A percentile compares a stretch with the other conserved stretches of the same genome.
These are phyloP conservation scores for Eudorina sp. DNA, from an alignment of 139 green algal species.

Conservation along the genomic window DNA sequence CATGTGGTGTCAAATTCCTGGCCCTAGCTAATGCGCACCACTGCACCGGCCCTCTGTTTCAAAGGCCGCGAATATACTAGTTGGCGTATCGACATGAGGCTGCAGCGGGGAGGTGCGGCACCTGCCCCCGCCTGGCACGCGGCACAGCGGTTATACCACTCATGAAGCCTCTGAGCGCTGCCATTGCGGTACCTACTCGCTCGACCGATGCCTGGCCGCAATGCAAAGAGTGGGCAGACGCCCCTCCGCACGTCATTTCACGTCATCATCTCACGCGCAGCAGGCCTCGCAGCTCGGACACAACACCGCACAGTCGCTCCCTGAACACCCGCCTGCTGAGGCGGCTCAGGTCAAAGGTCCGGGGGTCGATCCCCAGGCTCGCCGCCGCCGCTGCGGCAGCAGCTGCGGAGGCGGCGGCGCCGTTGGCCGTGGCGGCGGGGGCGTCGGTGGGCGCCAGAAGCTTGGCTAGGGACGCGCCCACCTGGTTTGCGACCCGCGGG, in stretches of 20 bases:
- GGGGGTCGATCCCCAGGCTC: not conserved
- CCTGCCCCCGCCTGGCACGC: too few species aligned
- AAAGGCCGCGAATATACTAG: too few species aligned
- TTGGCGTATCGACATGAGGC: too few species aligned
- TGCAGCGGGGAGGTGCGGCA: too few species aligned
- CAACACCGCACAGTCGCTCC: slow-evolving; percentile 35
- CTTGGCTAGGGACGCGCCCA: not conserved
- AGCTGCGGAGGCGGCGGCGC: not conserved
- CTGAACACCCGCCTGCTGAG: slow-evolving; percentile 31
- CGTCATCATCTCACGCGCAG: slow-evolving; percentile 15
- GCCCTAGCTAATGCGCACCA: too few species aligned
- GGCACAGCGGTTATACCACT: too few species aligned
- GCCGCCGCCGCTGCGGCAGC: not conserved
- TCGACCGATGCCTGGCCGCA: too few species aligned
- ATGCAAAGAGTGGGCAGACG: too few species aligned
- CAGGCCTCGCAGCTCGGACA: slow-evolving; percentile 27
- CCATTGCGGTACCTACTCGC: too few species aligned
- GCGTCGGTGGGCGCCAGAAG: not conserved
- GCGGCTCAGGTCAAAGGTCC: slow-evolving; percentile 12
- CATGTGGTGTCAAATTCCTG: too few species aligned
- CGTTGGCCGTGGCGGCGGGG: not conserved
- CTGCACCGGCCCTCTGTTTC: too few species aligned
- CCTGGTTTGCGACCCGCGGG: slow-evolving; percentile 1
- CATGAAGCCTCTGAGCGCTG: too few species aligned
- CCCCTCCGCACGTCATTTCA: not conserved